These are phyloP conservation scores for Aspergillus sclerotialis DNA, from an alignment of 2,329 filamentous ascomycete species.

Conservation along the genomic window DNA sequence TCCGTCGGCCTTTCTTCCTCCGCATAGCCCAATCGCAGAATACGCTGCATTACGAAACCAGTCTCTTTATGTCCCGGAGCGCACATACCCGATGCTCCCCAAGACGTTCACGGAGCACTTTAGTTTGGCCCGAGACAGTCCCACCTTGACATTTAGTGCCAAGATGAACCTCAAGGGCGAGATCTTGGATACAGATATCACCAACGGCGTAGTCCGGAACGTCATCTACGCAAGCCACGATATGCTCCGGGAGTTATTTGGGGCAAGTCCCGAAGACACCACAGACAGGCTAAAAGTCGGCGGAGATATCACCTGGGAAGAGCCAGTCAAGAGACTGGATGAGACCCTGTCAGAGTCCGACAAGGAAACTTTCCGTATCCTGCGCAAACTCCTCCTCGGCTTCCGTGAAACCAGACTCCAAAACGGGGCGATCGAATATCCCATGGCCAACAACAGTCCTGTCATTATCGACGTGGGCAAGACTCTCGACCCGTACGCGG, in stretches of 20 bases:
- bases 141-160: slow-evolving; percentile 55
- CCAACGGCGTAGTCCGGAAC: slow-evolving; percentile 48
- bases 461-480: slow-evolving; percentile 21
- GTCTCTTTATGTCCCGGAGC: slow-evolving; percentile 49
- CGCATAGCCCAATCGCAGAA: slow-evolving; percentile 45
- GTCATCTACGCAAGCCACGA: slow-evolving; percentile 47
- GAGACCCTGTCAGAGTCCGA: slow-evolving; percentile 26
- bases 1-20: slow-evolving; percentile 54
- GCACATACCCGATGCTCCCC: slow-evolving; percentile 52
- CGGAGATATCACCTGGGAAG: slow-evolving; percentile 17
- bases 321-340: slow-evolving; percentile 14
- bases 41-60: slow-evolving; percentile 50
- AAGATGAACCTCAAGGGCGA: slow-evolving; percentile 46
- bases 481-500: slow-evolving; percentile 19
- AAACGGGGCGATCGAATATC: slow-evolving; percentile 35
- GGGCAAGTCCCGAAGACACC: slow-evolving; percentile 13
- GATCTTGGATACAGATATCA: slow-evolving; percentile 48
- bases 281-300: slow-evolving; percentile 23
- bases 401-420: slow-evolving; percentile 28
- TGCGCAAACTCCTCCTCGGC: slow-evolving; percentile 33
- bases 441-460: slow-evolving; percentile 9
- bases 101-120: slow-evolving; percentile 43
- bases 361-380: slow-evolving; percentile 24
- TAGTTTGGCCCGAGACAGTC: slow-evolving; percentile 47
- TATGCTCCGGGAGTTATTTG: slow-evolving; percentile 32